Conservation (phyloP, 2,329 filamentous ascomycete species). For the Sporothrix pallida region DNA sequence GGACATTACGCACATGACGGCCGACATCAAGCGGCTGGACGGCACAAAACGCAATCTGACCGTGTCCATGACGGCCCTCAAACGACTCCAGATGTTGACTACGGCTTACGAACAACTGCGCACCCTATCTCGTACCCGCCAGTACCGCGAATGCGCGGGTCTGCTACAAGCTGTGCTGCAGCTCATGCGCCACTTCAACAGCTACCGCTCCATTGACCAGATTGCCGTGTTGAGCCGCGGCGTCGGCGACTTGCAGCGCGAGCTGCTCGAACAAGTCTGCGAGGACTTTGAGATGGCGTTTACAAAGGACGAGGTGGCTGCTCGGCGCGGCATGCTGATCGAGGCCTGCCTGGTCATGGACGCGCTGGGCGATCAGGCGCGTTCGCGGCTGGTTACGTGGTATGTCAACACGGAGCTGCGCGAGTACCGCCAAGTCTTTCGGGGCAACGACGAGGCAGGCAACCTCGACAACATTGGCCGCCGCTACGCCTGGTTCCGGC, state of each 20-base stretch:
- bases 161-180: conserved; percentile 93
- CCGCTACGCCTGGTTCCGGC: conserved; percentile 93
- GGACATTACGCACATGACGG: conserved; percentile 97
- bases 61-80: conserved; percentile 95
- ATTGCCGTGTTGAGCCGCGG: conserved; percentile 92
- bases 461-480: conserved; percentile 95
- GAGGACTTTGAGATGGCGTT: conserved; percentile 98
- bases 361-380: conserved; percentile 85
- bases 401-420: conserved; percentile 97
- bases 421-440: conserved; percentile 94
- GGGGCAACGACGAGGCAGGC: conserved; percentile 94
- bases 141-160: conserved; percentile 94
- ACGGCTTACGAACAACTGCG: conserved; percentile 97
- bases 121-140: conserved; percentile 79
- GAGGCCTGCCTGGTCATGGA: conserved; percentile 96
- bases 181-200: conserved; percentile 98
- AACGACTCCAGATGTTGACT: conserved; percentile 96
- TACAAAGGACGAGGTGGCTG: conserved; percentile 79
- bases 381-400: conserved; percentile 85
- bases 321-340: conserved; percentile 71
- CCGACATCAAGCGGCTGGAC: conserved; percentile 96
- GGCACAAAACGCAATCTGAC: conserved; percentile 96
- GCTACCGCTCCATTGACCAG: conserved; percentile 96
- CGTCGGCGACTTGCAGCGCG: conserved; percentile 89
- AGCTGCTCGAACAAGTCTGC: conserved; percentile 95